A percentile compares a stretch with the other conserved stretches of the same genome.
Evolutionary conservation across 352 stramenopile species (phyloP).

Genomic region (Pythium chondricola): DNA sequence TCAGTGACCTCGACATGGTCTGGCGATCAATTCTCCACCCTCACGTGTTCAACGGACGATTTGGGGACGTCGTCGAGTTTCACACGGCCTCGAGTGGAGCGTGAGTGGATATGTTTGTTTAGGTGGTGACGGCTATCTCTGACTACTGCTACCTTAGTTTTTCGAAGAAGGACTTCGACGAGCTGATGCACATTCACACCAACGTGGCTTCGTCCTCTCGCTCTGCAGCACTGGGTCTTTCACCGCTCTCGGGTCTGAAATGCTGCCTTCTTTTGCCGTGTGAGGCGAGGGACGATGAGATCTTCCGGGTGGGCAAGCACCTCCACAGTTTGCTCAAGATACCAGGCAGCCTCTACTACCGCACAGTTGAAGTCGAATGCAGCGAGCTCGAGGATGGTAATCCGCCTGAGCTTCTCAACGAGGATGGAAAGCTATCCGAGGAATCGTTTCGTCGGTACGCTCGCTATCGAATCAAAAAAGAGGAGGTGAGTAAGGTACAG

Average conservation of each 20-base stretch:
- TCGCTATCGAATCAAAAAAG: slow-evolving; percentile 56
- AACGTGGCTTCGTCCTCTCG: slow-evolving; percentile 30
- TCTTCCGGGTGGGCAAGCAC: slow-evolving; percentile 69
- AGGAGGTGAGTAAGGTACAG: slow-evolving; percentile 37
- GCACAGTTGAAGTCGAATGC: slow-evolving; percentile 20
- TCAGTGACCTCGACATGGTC: slow-evolving; percentile 34
- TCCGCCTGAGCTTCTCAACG: slow-evolving; percentile 25
- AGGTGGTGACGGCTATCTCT: too few species aligned
- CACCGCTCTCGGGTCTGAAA: slow-evolving; percentile 39
- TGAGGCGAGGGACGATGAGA: slow-evolving; percentile 43
- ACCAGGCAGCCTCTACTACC: slow-evolving; percentile 58
- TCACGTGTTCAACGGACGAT: slow-evolving; percentile 31
- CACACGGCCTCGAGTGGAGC: slow-evolving; percentile 32
- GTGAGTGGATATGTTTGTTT: slow-evolving; percentile 32
- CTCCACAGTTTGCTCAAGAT: slow-evolving; percentile 63
- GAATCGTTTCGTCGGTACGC: slow-evolving; percentile 65
- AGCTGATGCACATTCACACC: slow-evolving; percentile 68
- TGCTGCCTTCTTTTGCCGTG: slow-evolving; percentile 70
- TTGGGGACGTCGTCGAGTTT: slow-evolving; percentile 33
- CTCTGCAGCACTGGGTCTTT: slow-evolving; percentile 25
- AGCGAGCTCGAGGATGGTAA: slow-evolving; percentile 2
- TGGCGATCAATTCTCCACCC: slow-evolving; percentile 35
- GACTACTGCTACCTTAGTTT: slow-evolving; percentile 30
- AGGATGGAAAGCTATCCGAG: slow-evolving; percentile 57
- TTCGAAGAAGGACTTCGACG: slow-evolving; percentile 63